These are phyloP conservation scores for Fusarium avenaceum DNA, from an alignment of 2,329 filamentous ascomycete genomes.

Conservation along the genomic window DNA sequence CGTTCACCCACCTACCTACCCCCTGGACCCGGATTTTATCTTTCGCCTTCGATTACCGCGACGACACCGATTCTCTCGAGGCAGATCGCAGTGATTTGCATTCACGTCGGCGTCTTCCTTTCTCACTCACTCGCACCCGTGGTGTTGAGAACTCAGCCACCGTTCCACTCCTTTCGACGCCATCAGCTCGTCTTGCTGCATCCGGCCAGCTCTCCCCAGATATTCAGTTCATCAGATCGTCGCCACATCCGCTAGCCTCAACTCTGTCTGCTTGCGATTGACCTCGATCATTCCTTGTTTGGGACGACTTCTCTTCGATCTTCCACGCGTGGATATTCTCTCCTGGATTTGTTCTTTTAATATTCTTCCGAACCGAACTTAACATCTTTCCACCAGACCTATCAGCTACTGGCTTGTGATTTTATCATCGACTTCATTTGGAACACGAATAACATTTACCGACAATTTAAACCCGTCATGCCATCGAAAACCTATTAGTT, in stretches of 20 bases:
- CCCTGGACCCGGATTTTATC: constrained; percentile 13
- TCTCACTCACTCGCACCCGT: constrained; percentile 45
- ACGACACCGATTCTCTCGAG: constrained; percentile 17
- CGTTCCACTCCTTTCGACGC: constrained; percentile 41
- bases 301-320: constrained; percentile 30
- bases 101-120: constrained; percentile 21
- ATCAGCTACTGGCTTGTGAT: constrained; percentile 18
- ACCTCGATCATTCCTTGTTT: constrained; percentile 35
- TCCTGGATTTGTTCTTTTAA: constrained; percentile 14
- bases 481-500: constrained; percentile 38
- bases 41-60: constrained; percentile 26
- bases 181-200: constrained; percentile 41
- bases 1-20: constrained; percentile 3
- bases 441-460: constrained; percentile 35
- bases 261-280: constrained; percentile 41
- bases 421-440: constrained; percentile 15
- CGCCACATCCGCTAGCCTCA: constrained; percentile 35
- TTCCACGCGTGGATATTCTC: constrained; percentile 6
- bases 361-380: constrained; percentile 23
- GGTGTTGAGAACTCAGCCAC: constrained; percentile 47
- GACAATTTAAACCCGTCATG: constrained; percentile 45
- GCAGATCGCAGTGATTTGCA: constrained; percentile 13
- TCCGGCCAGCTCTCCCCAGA: constrained; percentile 44
- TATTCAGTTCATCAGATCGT: constrained; percentile 31
- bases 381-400: constrained; percentile 14